Evolutionary conservation across 2,329 filamentous ascomycete species (phyloP), one percentile per base, ranked within the genome.

Genomic region (Fusarium anthophilum): DNA sequence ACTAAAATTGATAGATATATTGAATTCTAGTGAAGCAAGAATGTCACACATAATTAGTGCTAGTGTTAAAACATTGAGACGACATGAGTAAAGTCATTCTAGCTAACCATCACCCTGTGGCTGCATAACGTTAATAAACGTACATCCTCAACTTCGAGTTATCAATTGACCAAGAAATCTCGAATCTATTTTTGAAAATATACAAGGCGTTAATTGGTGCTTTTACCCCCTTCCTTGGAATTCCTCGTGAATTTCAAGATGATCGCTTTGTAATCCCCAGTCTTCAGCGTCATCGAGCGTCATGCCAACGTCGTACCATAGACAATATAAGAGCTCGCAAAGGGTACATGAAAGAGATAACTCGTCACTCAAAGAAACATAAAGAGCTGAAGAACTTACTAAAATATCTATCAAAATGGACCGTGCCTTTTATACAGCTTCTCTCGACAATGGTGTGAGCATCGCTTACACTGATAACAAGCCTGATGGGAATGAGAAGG

Each of bases 251-350:
- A 20, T 38, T 18, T 13, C 2, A 6, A 30, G 18, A 32, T 55
- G 43, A 57, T 45, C 30, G 66, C 66, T 60, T 71, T 37, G 66
- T 59, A 53, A 60, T 70, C 28, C 22, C 30, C n/a, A 43, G 44
- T 61, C 61, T 70, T 70, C 50, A 66, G 68, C 60, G 66, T 54
- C 66, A 66, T 70, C 44, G 55, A 70, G 50, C 66, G 60, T 70
- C 66, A 71, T 70, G 32, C 10, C 24, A 28, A 35, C n/a, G 28
- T 45, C 41, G 17, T 22, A 24, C 14, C n/a, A 18, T 2, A 37
- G 17, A 17, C 5, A n/a, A 17, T 62, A 68, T 50, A 50, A 68
- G 44, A n/a, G 10, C 24, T 43, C 15, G 6, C 22, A 15, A 3
- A 8, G 15, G 12, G 10, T 5, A 8, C 18, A 9, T 17, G 9